Base-by-base conservation (phyloP, 345 rosid species). In the Dovyalis caffra region DNA sequence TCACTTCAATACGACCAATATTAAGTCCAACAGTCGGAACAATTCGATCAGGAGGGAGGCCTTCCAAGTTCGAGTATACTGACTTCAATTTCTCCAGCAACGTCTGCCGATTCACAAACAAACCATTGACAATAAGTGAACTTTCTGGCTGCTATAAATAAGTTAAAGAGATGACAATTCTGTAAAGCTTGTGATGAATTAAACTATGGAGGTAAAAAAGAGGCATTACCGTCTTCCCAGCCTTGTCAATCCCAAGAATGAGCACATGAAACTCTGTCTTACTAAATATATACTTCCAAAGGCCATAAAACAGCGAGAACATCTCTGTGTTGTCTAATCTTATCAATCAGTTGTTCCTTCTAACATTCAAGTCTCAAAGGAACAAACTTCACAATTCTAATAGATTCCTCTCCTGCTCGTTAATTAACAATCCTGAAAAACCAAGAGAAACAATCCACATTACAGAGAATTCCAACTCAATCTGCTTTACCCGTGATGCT, bases 1-100 rank as follows among this genome's bases (percentile, higher is more conserved):
- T 72, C 73, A 85, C 87, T 91, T 93, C 97, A 53, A 90, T 84
- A 26, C 97, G 97, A 69, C 97, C 98, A 65, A 96, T 92, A 77
- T 96, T 96, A 4, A 96, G 90, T n/a, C 99, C 99, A 64, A 96
- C 98, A 1, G 99, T 96, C n/a, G 99, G 98, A 76, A 92, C 94
- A 63, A 96, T 93, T 64, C 95, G 90, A 86, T 96, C 99, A 76
- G 93, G 97, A 11, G 98, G 98, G 68, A 93, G 94, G 72, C 99
- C 95, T 86, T 93, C 97, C 49, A 87, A 77, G 82, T 92, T 87
- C 16, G 91, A 88, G 88, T 90, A 90, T 25, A 85, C 21, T 1
- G 99, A 86, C 82, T 96, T 96, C 86, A 96, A 67, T 81, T 92
- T 96, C 92, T 96, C 99, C 86, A 96, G 81, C 87, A 96, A 85